Evolutionary conservation across 257 asterid genomes (phyloP), one percentile per base, ranked within the genome.

Genomic region (Plantago elongata): DNA sequence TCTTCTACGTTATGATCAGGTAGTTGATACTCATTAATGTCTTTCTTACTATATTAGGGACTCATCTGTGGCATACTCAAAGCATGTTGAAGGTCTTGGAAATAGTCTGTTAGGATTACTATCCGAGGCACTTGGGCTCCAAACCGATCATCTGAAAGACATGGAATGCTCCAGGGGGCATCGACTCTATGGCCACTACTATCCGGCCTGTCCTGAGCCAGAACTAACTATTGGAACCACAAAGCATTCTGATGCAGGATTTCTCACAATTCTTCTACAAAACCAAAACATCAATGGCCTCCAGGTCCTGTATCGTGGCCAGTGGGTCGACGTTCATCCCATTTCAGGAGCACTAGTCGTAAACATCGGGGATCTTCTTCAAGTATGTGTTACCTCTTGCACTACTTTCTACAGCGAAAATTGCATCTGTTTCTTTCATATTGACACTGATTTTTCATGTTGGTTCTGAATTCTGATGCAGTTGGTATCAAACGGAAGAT

Each of bases 401-500:
- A 34, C 40, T 34, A 34, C 40, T 34, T 34, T 34, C 5, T 34
- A 34, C 40, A 34, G 40, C 40, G 1, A 34, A 34, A 34, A 34
- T 5, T 34, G 0, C 8, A 34, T 7, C 4, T 0, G 8, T 5
- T 34, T 34, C 40, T 34, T 34, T 1, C 3, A 7, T 34, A 34
- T 0, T 34, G 40, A 34, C 8, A 34, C 40, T 34, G 40, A 34
- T 34, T 34, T 7, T 34, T 34, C 40, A 34, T 34, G 40, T 34
- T 34, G 40, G 7, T 34, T 34, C 40, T 34, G 40, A 34, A 0
- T 34, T 34, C 40, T 34, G 40, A 34, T 34, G 5, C 40, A 74
- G 83, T 68, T 78, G 14, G 54, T 68, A 34, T 64, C 83, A 3
- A 78, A 78, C 49, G 80, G 76, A 40, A 51, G 42, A 27, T 78